phyloP scores from a whole-genome alignment of 352 stramenopile genomes.

The Thalassiosira ordinaria region DNA sequence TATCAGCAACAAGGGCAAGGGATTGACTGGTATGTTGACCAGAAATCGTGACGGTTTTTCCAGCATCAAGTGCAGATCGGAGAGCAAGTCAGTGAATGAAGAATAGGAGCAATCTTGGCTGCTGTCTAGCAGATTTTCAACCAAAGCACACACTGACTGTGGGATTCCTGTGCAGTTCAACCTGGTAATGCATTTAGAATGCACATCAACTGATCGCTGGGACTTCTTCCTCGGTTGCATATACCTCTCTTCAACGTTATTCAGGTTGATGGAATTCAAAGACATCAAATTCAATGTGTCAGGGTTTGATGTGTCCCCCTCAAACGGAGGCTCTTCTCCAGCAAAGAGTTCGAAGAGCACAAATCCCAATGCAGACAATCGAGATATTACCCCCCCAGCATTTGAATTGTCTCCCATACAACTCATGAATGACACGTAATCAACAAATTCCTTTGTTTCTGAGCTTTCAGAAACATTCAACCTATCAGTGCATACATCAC shows the following conservation, averaged over 20 bases:
- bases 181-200: neutral
- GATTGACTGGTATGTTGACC: constrained; percentile 3
- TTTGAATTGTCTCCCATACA: neutral
- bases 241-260: neutral
- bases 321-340: neutral
- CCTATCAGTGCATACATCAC: neutral
- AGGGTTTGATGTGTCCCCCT: neutral
- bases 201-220: neutral
- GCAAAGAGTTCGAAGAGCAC: constrained; percentile 5
- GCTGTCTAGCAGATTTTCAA: constrained; percentile 21
- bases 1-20: constrained; percentile 8
- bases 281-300: neutral
- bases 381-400: neutral
- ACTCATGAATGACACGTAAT: constrained; percentile 5
- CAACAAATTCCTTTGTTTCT: neutral
- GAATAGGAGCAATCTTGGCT: constrained; percentile 17
- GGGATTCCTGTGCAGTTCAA: constrained; percentile 15
- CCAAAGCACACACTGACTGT: constrained; percentile 17
- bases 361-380: constrained; percentile 8
- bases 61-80: constrained; percentile 10
- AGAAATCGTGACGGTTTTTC: constrained; percentile 8
- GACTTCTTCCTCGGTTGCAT: neutral
- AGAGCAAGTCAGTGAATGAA: constrained; percentile 18
- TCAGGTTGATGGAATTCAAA: neutral
- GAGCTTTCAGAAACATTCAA: neutral